Conservation (phyloP, 805 yeast genomes). For the Cyberlindnera misumaiensis region DNA sequence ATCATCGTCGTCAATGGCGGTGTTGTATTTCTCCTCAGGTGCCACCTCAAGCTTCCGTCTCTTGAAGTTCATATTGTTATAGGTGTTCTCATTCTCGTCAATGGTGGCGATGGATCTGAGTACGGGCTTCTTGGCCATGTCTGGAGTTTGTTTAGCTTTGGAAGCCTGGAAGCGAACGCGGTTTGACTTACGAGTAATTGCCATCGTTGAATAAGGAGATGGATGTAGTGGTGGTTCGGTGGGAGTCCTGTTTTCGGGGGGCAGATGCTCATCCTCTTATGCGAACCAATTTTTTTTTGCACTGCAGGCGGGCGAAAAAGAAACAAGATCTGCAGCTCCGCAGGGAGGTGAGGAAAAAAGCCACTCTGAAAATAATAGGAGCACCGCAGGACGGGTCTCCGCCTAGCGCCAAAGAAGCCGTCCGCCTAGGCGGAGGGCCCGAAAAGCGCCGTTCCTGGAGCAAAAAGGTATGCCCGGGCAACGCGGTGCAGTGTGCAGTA, state of each 20-base stretch:
- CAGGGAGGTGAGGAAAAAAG: too few species aligned
- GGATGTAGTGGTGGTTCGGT: slow-evolving; percentile 1
- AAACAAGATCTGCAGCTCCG: slow-evolving; percentile 1
- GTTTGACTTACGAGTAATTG: slow-evolving; percentile 24
- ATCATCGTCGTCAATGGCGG: slow-evolving; percentile 7
- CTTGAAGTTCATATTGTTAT: slow-evolving; percentile 22
- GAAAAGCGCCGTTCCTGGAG: too few species aligned
- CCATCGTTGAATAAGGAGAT: slow-evolving; percentile 9
- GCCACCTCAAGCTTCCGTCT: slow-evolving; percentile 15
- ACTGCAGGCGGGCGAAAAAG: slow-evolving; percentile 1
- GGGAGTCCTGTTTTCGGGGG: slow-evolving; percentile 28
- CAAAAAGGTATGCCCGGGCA: too few species aligned
- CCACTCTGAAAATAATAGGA: too few species aligned
- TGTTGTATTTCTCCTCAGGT: slow-evolving; percentile 3
- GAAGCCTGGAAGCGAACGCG: slow-evolving; percentile 19
- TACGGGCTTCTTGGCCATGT: slow-evolving; percentile 18
- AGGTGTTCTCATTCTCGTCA: slow-evolving; percentile 24
- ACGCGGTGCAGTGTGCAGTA: slow-evolving; percentile 24
- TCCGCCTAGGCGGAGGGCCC: too few species aligned
- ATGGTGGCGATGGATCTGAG: slow-evolving; percentile 24
- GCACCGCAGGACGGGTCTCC: too few species aligned
- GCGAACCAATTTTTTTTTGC: slow-evolving; percentile 8
- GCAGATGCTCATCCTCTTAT: slow-evolving; percentile 1
- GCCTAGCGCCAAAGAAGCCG: too few species aligned
- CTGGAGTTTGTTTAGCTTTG: slow-evolving; percentile 24